phyloP scores from a whole-genome alignment of 768 basidiomycete species.

The Xerocomellus amylosporus region DNA sequence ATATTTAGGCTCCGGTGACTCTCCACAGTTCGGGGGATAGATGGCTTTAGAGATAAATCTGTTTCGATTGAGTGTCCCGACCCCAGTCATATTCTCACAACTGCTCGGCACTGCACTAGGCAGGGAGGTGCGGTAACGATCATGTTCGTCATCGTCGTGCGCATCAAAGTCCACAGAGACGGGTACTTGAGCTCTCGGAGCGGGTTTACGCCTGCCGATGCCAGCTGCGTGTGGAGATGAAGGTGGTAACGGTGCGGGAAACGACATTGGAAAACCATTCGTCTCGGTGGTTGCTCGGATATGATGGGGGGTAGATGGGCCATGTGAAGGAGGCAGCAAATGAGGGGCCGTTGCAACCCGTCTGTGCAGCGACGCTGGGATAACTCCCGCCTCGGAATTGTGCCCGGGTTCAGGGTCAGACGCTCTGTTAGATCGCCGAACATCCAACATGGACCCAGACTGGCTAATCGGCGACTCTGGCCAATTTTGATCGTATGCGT shows the following conservation, averaged over 20 bases:
- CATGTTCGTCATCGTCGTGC: constrained; percentile 33
- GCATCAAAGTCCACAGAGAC: constrained; percentile 50
- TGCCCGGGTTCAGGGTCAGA: constrained; percentile 31
- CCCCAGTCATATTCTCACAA: constrained; percentile 63
- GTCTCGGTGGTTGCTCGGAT: constrained; percentile 35
- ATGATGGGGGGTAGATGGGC: constrained; percentile 28
- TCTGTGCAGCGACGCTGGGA: constrained; percentile 31
- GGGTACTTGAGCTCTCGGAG: constrained; percentile 61
- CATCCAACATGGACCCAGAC: constrained; percentile 35
- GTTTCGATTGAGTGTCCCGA: constrained; percentile 43
- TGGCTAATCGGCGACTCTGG: constrained; percentile 37
- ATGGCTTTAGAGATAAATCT: constrained; percentile 24
- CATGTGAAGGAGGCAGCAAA: constrained; percentile 11
- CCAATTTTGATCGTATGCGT: constrained; percentile 30
- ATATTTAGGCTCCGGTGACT: constrained; percentile 6
- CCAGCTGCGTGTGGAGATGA: constrained; percentile 28
- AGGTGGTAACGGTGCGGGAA: constrained; percentile 16
- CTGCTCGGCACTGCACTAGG: constrained; percentile 53
- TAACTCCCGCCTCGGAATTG: constrained; percentile 22
- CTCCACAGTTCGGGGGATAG: constrained; percentile 11
- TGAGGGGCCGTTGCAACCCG: constrained; percentile 32
- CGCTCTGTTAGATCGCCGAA: constrained; percentile 33
- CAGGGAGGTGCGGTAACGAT: constrained; percentile 41
- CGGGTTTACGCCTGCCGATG: constrained; percentile 57
- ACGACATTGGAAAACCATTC: constrained; percentile 20